These are phyloP conservation scores for Alternaria sp. DNA, from an alignment of 2,329 filamentous ascomycete species.

Conservation along the genomic window DNA sequence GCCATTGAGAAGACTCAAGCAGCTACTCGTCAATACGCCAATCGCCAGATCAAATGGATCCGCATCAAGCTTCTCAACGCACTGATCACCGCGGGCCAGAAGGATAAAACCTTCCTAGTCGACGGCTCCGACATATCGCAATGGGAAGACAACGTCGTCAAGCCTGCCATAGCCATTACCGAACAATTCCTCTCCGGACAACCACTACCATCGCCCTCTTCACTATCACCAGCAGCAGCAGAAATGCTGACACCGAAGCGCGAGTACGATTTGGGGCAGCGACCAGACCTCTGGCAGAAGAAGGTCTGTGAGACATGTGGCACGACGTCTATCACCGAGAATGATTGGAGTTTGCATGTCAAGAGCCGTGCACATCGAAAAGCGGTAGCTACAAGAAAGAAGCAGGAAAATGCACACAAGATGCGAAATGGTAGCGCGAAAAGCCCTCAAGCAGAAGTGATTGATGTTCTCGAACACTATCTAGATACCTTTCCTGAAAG, in stretches of 20 bases:
- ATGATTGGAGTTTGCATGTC: constrained; percentile 65
- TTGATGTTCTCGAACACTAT: constrained; percentile 34
- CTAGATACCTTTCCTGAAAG: constrained; percentile 14
- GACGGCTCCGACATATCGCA: constrained; percentile 74
- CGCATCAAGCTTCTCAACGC: constrained; percentile 78
- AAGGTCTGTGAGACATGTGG: constrained; percentile 75
- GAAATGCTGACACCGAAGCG: constrained; percentile 65
- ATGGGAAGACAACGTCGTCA: constrained; percentile 70
- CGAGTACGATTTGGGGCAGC: constrained; percentile 53
- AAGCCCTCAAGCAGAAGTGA: constrained; percentile 17
- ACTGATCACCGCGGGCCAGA: constrained; percentile 62
- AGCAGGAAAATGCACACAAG: constrained; percentile 23
- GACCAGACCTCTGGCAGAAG: constrained; percentile 56
- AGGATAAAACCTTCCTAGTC: constrained; percentile 73
- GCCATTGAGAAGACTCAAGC: constrained; percentile 79
- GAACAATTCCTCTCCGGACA: constrained; percentile 65
- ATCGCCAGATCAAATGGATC: constrained; percentile 86
- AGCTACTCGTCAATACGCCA: constrained; percentile 87
- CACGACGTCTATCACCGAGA: constrained; percentile 61
- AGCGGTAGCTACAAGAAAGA: constrained; percentile 39
- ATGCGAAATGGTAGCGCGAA: not conserved
- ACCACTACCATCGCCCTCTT: constrained; percentile 59
- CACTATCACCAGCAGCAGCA: constrained; percentile 63
- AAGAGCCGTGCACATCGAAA: constrained; percentile 61
- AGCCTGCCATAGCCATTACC: constrained; percentile 68